Conservation (phyloP, 140 eudicot species). For the Flaveria floridana region DNA sequence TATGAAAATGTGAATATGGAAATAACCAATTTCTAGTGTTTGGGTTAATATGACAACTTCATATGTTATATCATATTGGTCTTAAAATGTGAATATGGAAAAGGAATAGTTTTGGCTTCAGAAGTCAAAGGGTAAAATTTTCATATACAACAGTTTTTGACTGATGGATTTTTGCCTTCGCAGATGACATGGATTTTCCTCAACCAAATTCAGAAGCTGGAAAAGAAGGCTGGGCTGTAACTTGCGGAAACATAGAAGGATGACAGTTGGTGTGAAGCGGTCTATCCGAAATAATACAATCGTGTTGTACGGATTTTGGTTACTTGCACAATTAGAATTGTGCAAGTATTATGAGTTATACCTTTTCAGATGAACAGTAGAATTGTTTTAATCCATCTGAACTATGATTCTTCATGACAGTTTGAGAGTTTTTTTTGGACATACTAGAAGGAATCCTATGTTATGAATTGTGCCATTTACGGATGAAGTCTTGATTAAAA, state of each 20-base stretch:
- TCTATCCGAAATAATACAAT: conserved; percentile 11
- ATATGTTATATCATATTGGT: not conserved
- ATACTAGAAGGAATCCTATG: conserved; percentile 16
- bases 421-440: conserved; percentile 17
- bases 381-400: conserved; percentile 35
- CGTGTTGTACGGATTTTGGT: conserved; percentile 26
- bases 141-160: not conserved
- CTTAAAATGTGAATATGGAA: not conserved
- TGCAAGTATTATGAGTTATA: no score
- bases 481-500: not conserved
- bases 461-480: conserved; percentile 7
- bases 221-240: conserved; percentile 60
- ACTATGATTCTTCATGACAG: conserved; percentile 20
- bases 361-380: conserved; percentile 27
- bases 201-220: conserved; percentile 78
- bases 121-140: not conserved
- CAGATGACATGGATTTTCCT: conserved; percentile 94
- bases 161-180: conserved; percentile 14
- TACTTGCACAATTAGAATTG: conserved; percentile 28
- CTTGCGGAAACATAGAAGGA: conserved; percentile 4
- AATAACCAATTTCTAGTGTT: no score
- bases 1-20: not conserved
- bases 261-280: not conserved
- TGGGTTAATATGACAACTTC: not conserved
- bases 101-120: not conserved